phyloP scores from a whole-genome alignment of 2,329 filamentous ascomycete species.

The Aspergillus texensis region DNA sequence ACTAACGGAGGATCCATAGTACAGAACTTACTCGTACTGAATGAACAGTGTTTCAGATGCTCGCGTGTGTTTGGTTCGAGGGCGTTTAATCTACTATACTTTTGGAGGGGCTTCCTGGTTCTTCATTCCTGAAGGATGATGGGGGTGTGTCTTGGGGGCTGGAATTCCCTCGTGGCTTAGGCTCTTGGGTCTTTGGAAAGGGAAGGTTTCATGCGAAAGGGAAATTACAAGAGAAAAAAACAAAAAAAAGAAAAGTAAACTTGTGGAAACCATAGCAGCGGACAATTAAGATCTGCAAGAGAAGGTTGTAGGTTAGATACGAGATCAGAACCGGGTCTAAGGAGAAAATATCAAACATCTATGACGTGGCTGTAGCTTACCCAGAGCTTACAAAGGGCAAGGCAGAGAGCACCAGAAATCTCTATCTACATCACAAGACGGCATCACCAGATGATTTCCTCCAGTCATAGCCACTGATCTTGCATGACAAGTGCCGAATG shows the following conservation, averaged over 20 bases:
- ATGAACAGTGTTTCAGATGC: not conserved
- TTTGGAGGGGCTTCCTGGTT: not conserved
- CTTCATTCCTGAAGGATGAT: not conserved
- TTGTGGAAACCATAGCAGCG: not conserved
- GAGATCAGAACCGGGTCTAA: not conserved
- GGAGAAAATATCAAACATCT: not conserved
- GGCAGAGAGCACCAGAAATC: not conserved
- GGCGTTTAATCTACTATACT: constrained; percentile 5
- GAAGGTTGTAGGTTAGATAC: not conserved
- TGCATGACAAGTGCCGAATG: constrained; percentile 3
- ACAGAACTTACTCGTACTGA: not conserved
- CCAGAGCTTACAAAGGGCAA: not conserved
- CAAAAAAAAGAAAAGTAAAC: not conserved
- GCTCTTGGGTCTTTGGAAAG: not conserved
- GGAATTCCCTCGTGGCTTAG: not conserved
- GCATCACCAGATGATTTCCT: not conserved
- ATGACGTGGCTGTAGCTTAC: constrained; percentile 1
- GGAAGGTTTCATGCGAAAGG: not conserved
- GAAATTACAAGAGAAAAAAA: not conserved
- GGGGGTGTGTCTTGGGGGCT: not conserved
- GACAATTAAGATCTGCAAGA: not conserved
- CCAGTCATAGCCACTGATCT: not conserved
- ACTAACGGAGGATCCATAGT: not conserved
- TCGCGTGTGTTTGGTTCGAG: not conserved
- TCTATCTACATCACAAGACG: constrained; percentile 3